phyloP scores from a whole-genome alignment of 2,329 filamentous ascomycete species.

The Pestalotiopsis sp. region DNA sequence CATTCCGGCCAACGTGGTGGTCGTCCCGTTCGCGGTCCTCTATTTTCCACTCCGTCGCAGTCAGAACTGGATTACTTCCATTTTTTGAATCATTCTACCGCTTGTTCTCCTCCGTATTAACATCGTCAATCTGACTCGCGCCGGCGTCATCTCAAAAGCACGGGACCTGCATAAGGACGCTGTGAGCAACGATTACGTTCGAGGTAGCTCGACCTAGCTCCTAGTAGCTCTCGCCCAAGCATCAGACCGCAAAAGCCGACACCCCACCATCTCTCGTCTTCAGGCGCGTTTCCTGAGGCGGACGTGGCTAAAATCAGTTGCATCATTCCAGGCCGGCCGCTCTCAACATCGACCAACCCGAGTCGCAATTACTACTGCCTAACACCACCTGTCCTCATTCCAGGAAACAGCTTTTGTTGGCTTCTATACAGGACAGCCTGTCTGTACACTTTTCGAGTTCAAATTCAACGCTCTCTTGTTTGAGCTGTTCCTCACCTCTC shows the following conservation, averaged over 20 bases:
- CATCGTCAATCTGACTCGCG: background rate
- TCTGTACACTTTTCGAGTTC: background rate
- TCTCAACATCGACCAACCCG: background rate
- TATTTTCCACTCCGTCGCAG: background rate
- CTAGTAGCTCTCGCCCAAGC: no score
- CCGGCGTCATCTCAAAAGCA: background rate
- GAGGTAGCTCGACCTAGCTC: no score
- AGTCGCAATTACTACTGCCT: slow-evolving; percentile 12
- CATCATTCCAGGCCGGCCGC: slow-evolving; percentile 3
- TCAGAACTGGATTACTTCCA: background rate
- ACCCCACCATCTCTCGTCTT: slow-evolving; percentile 1
- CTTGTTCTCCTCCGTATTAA: background rate
- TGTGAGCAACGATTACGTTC: background rate
- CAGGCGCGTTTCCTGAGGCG: background rate
- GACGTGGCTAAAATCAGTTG: slow-evolving; percentile 13
- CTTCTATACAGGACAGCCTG: background rate
- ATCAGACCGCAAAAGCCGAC: background rate
- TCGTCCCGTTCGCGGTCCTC: background rate
- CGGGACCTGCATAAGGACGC: background rate
- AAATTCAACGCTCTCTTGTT: background rate
- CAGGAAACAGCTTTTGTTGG: background rate
- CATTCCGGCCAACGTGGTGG: background rate
- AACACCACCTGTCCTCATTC: slow-evolving; percentile 11
- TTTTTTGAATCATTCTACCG: background rate
- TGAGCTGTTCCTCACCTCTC: background rate